phyloP scores from a whole-genome alignment of 1,284 basidiomycete species.

The Apiotrichum siamense region DNA sequence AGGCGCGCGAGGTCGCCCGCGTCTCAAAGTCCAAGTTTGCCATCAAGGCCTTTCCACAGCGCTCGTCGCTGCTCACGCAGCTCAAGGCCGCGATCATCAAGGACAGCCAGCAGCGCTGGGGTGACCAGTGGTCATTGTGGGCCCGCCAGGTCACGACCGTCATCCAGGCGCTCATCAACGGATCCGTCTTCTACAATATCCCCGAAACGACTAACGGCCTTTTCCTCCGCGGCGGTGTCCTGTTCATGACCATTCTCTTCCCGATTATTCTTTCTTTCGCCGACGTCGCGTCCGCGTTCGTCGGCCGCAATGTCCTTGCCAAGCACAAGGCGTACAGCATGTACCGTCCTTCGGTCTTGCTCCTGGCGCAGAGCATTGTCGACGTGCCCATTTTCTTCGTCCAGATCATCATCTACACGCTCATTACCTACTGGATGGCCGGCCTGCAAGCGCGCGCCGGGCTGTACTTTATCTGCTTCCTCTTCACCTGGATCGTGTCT shows the following conservation, averaged over 20 bases:
- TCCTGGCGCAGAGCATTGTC: conserved; percentile 62
- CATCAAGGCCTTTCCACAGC: conserved; percentile 19
- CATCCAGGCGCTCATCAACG: conserved; percentile 49
- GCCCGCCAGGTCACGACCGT: conserved; percentile 35
- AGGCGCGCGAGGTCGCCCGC: conserved; percentile 17
- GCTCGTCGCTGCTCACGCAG: conserved; percentile 32
- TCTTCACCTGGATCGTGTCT: conserved; percentile 25
- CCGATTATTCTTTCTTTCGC: conserved; percentile 52
- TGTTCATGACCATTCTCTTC: conserved; percentile 50
- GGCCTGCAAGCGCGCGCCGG: conserved; percentile 23
- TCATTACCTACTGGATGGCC: conserved; percentile 43
- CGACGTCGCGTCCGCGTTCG: conserved; percentile 66
- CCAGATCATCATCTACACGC: conserved; percentile 41
- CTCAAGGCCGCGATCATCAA: conserved; percentile 33
- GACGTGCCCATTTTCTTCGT: conserved; percentile 46
- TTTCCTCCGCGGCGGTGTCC: conserved; percentile 62
- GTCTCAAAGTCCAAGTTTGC: conserved; percentile 24
- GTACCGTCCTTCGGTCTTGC: conserved; percentile 46
- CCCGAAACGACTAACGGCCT: conserved; percentile 59
- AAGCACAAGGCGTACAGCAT: conserved; percentile 50
- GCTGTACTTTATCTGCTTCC: conserved; percentile 41
- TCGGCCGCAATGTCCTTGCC: conserved; percentile 65
- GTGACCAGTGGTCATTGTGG: conserved; percentile 28
- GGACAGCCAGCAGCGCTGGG: conserved; percentile 43
- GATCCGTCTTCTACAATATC: conserved; percentile 65